phyloP scores from a whole-genome alignment of 1,284 basidiomycete species.

The Melampsora americana region DNA sequence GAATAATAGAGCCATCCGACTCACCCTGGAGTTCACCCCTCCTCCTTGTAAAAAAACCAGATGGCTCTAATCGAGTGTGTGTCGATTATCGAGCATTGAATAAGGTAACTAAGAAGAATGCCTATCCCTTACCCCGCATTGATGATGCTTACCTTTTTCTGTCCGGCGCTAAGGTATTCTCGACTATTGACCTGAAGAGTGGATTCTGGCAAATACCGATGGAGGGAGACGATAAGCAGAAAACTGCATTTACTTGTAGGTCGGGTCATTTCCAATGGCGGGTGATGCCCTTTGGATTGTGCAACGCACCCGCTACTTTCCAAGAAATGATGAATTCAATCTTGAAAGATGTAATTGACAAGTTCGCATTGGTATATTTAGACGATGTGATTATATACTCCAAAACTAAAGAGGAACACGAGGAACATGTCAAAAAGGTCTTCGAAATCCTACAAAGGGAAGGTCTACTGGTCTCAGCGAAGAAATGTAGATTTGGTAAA shows the following conservation, averaged over 20 bases:
- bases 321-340: no score
- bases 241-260: slow-evolving; percentile 21
- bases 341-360: no score
- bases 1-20: not conserved
- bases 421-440: not conserved
- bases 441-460: slow-evolving; percentile 7
- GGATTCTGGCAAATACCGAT: slow-evolving; percentile 13
- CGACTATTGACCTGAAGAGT: not conserved
- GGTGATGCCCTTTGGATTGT: no score
- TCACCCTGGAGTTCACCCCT: not conserved
- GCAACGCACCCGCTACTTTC: no score
- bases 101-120: no score
- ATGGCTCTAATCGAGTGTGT: not conserved
- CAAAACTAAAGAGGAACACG: not conserved
- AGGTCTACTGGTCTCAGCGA: no score
- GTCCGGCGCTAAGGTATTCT: not conserved
- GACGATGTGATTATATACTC: slow-evolving; percentile 12
- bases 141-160: not conserved
- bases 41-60: no score
- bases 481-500: not conserved
- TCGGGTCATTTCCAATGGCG: no score
- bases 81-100: slow-evolving; percentile 17
- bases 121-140: no score
- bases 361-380: slow-evolving; percentile 4
- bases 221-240: no score